Conservation (phyloP, 768 basidiomycete genomes). For the Guyanaporus albipodus region DNA sequence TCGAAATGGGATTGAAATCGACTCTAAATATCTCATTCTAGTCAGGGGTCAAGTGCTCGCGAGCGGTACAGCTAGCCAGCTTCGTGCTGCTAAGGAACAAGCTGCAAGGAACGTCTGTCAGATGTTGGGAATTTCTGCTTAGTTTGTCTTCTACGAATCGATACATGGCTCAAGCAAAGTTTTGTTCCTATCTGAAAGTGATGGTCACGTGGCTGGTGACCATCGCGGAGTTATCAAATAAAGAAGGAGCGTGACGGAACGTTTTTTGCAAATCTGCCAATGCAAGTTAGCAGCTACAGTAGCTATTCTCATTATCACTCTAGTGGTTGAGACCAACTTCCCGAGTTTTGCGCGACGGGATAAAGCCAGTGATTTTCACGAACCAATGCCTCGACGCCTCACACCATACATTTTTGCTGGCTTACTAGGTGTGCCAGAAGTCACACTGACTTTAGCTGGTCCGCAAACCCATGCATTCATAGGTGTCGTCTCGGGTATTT, state of each 20-base stretch:
- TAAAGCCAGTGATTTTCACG: too few relatives aligned
- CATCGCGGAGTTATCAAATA: slow-evolving; percentile 29
- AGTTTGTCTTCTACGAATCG: not conserved
- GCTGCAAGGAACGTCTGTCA: slow-evolving; percentile 45
- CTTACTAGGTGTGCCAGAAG: slow-evolving; percentile 49
- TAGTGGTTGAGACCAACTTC: too few relatives aligned
- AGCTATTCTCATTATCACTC: too few relatives aligned
- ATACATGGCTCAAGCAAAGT: too few relatives aligned
- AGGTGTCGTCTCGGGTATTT: slow-evolving; percentile 63
- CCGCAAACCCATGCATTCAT: slow-evolving; percentile 6
- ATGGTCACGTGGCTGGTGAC: too few relatives aligned
- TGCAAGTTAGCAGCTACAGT: too few relatives aligned
- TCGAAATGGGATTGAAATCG: not conserved
- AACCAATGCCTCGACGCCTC: slow-evolving; percentile 36
- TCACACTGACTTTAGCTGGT: not conserved
- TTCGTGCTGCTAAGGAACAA: slow-evolving; percentile 43
- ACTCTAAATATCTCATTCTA: slow-evolving; percentile 21
- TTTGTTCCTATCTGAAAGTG: not conserved
- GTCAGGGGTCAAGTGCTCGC: slow-evolving; percentile 49
- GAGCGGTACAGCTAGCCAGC: slow-evolving; percentile 40
- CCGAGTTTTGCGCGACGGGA: too few relatives aligned
- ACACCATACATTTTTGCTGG: slow-evolving; percentile 54
- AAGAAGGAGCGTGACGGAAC: slow-evolving; percentile 9
- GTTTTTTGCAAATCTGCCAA: too few relatives aligned
- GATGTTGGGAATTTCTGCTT: slow-evolving; percentile 23